Evolutionary conservation across 164 flowering plant species (phyloP).

Genomic region (Chloranthus sessilifolius): DNA sequence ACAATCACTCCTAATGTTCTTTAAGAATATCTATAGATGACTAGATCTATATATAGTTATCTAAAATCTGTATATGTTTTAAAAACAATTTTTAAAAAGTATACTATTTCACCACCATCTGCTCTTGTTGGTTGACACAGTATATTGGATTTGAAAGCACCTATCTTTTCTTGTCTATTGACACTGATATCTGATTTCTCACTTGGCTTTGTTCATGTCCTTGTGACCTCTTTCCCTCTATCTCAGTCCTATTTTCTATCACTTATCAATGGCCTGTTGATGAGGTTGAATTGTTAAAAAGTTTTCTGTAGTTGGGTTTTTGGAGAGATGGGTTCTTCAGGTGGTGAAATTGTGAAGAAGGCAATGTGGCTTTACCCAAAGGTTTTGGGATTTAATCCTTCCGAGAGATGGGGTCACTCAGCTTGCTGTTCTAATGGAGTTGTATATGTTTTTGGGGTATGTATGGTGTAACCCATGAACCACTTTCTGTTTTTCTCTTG

Average conservation of each 20-base stretch:
- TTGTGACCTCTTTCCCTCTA: slow-evolving; percentile 37
- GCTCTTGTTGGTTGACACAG: slow-evolving; percentile 72
- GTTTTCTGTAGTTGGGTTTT: slow-evolving; percentile 5
- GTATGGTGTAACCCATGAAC: slow-evolving; percentile 7
- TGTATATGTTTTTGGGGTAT: slow-evolving; percentile 87
- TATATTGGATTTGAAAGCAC: slow-evolving; percentile 82
- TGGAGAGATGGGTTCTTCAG: slow-evolving; percentile 25
- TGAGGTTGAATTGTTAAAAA: slow-evolving; percentile 6
- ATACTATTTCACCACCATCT: slow-evolving; percentile 13
- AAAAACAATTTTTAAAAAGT: no score
- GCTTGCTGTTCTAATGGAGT: slow-evolving; percentile 65
- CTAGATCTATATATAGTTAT: no score
- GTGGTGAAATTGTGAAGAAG: slow-evolving; percentile 41
- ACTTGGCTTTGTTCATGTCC: slow-evolving; percentile 48
- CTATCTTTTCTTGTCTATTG: slow-evolving; percentile 94
- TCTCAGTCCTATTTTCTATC: slow-evolving; percentile 14
- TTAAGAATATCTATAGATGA: no score
- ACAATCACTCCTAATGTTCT: slow-evolving; percentile 34
- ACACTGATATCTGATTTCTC: slow-evolving; percentile 65
- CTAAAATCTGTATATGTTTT: no score
- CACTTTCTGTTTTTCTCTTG: neutral
- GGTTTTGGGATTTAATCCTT: slow-evolving; percentile 62
- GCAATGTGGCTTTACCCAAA: slow-evolving; percentile 97
- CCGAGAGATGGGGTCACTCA: slow-evolving; percentile 98
- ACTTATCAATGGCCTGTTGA: slow-evolving; percentile 5